These are phyloP conservation scores for Euphorbia tirucalli DNA, from an alignment of 345 rosid genomes.

Conservation along the genomic window DNA sequence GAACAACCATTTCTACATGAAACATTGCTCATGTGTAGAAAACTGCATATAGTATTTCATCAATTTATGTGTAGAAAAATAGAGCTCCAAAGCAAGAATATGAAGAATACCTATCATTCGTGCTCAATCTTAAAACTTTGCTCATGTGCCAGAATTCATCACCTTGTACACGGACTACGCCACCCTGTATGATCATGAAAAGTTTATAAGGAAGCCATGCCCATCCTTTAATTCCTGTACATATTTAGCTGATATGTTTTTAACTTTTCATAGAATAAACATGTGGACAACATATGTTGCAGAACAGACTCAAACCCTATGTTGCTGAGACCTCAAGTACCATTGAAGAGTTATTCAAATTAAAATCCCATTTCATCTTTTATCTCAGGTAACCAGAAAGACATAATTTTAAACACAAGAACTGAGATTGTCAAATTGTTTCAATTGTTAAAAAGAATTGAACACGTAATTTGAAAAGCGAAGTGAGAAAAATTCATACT, in stretches of 20 bases:
- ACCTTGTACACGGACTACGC: conserved; percentile 62
- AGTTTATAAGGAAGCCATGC: neutral
- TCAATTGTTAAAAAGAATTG: neutral
- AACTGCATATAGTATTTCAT: neutral
- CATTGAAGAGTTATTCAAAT: neutral
- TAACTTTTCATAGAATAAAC: neutral
- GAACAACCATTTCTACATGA: neutral
- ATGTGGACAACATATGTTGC: neutral
- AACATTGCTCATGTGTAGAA: neutral
- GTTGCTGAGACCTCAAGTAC: conserved; percentile 2
- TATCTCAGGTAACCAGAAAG: neutral
- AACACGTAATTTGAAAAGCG: neutral
- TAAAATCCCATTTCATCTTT: neutral
- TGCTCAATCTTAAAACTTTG: conserved; percentile 63
- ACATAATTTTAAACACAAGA: neutral
- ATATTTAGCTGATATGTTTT: too few species aligned
- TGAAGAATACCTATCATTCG: conserved; percentile 45
- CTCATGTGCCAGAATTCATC: conserved; percentile 91
- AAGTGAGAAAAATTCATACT: conserved; percentile 29
- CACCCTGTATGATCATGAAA: conserved; percentile 45
- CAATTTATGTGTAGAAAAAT: neutral
- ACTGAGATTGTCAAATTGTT: neutral
- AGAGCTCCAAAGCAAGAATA: neutral
- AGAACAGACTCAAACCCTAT: neutral
- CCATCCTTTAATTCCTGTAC: too few species aligned